Base-by-base conservation (phyloP, 805 yeast species). In the Isabelozyma pseudorhagii region DNA sequence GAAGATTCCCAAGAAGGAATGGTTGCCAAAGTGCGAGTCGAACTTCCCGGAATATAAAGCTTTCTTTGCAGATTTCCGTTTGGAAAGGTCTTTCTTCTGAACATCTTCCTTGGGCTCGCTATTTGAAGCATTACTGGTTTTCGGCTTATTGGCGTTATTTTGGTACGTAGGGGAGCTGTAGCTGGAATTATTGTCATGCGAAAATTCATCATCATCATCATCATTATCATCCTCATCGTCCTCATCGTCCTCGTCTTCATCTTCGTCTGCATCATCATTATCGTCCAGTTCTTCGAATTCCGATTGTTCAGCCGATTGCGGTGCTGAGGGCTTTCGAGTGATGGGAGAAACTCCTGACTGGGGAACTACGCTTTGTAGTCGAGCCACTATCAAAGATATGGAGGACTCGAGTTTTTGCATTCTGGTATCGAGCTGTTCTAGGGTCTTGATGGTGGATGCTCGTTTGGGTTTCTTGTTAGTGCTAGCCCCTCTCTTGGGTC, bases 1-100 rank as follows among this genome's bases (percentile, higher is more conserved):
- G 44, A 71, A 65, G 3, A 72, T 64, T 27, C 68, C 59, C 47
- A 69, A 47, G 40, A 68, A 61, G n/a, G 76, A 70, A 49, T 72
- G 77, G 28, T 66, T 56, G 7, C 75, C 77, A 39, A 66, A 61
- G 47, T 59, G 72, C 25, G 63, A 62, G 36, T 58, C 63, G 18
- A 40, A 36, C 4, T 45, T 31, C 18, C 42, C 40, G 15, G 41
- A 8, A n/a, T 38, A 15, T 13, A 31, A 8, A 13, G 8, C 5
- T 4, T 31, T 31, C n/a, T 31, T 31, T 8, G 3, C n/a, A 10
- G n/a, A 9, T 31, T 31, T 31, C 10, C 36, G 36, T 31, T 8
- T 31, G 10, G 36, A 4, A 8, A 13, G n/a, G 5, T 9, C n/a
- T 8, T 31, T 13, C 36, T 31, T 31, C n/a, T 31, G 10, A 4